Percentiles rank a stretch among this genome's conserved stretches.
Evolutionary conservation across 2,329 filamentous ascomycete species (phyloP).

Genomic region (Hypoxylon sp.): DNA sequence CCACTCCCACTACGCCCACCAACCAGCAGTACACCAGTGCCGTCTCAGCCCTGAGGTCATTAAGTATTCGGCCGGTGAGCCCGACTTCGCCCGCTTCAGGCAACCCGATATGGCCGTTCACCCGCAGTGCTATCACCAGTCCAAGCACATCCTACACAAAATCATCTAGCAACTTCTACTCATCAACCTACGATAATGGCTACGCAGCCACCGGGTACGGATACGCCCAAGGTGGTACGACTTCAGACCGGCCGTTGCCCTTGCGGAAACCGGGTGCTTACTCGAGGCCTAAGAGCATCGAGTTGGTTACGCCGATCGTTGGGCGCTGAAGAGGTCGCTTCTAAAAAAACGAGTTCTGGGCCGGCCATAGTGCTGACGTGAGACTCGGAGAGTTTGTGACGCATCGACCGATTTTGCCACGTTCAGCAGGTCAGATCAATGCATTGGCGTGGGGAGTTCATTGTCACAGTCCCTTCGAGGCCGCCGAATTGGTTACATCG

Average conservation of each 20-base stretch:
- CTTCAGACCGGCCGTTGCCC: constrained; percentile 69
- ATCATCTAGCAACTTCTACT: constrained; percentile 59
- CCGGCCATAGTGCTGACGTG: constrained; percentile 42
- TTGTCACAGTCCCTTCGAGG: constrained; percentile 39
- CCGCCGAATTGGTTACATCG: constrained; percentile 39
- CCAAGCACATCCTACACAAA: constrained; percentile 68
- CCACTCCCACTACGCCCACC: constrained; percentile 66
- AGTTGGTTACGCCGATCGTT: constrained; percentile 73
- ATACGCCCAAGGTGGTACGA: constrained; percentile 58
- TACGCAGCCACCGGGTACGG: constrained; percentile 57
- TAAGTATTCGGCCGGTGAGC: constrained; percentile 68
- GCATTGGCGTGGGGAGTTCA: constrained; percentile 37
- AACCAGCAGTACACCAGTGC: constrained; percentile 65
- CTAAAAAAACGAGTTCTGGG: constrained; percentile 31
- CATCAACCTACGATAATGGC: constrained; percentile 68
- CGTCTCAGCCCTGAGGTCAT: constrained; percentile 69
- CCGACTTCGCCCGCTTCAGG: constrained; percentile 68
- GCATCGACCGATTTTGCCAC: constrained; percentile 40
- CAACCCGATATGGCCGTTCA: constrained; percentile 68
- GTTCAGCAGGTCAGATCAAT: constrained; percentile 42
- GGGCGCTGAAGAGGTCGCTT: constrained; percentile 58
- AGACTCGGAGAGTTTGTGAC: constrained; percentile 44
- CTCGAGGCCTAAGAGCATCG: constrained; percentile 73
- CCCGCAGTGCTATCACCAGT: constrained; percentile 66
- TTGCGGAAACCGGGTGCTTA: constrained; percentile 68